phyloP scores from a whole-genome alignment of 225 moss, liverwort and hornwort species.

The Antitrichia curtipendula region DNA sequence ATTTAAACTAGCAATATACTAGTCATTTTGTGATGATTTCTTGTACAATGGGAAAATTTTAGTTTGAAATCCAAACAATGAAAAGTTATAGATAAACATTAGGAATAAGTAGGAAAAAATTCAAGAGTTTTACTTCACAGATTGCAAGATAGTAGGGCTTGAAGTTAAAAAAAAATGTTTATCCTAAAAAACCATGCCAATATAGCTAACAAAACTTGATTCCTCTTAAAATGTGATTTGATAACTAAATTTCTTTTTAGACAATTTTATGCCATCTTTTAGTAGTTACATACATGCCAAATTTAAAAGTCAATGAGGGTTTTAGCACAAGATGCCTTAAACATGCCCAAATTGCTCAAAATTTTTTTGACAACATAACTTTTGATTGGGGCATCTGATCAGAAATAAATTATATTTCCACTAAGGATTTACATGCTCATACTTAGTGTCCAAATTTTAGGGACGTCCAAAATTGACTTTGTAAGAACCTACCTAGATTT shows the following conservation, averaged over 20 bases:
- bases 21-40: neutral
- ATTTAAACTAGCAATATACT: neutral
- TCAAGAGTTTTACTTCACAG: neutral
- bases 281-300: neutral
- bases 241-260: neutral
- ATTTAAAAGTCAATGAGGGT: neutral
- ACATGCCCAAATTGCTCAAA: neutral
- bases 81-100: neutral
- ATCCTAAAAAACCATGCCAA: rapidly evolving
- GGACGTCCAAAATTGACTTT: neutral
- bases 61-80: neutral
- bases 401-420: neutral
- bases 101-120: neutral
- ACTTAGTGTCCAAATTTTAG: neutral
- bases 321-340: neutral
- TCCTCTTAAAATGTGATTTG: neutral
- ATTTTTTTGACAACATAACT: neutral
- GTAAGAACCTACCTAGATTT: rapidly evolving
- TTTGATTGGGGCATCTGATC: rapidly evolving
- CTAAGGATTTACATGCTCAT: neutral
- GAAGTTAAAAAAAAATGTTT: neutral
- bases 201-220: neutral
- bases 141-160: neutral
- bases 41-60: no score
- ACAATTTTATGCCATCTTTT: neutral